Base-by-base conservation (phyloP, 2,329 filamentous ascomycete genomes). In the Chaetomiaceae sp. region DNA sequence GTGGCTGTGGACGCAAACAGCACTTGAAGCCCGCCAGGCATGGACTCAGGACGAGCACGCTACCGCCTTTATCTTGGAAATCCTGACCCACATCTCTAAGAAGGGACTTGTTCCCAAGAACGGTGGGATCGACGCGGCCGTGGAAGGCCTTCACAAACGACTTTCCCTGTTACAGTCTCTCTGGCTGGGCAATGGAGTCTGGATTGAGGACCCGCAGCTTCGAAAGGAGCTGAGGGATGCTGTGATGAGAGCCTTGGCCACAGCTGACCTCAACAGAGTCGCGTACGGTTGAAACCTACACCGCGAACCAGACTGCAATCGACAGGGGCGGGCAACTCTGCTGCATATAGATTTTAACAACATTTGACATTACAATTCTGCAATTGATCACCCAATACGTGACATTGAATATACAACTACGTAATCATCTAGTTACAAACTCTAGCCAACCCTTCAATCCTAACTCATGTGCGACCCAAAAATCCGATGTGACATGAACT, bases 131-230 rank as follows among this genome's bases (percentile, higher is more conserved):
- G 36, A 40, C 10, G 7, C 3, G 10, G 24, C 12, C 2, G 26
- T 49, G 5, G 2, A n/a, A 3, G 26, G 44, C 5, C 22, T 44
- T 8, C 42, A 49, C 15, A 18, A 14, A 9, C 18, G 40, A 19
- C 46, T 52, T 9, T 52, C 46, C 20, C 14, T 47, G 1, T 8
- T 52, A 36, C 46, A 52, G 40, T 47, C 42, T 1, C 8, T 52
- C 15, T 44, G 20, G 33, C 17, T 44, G 6, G 33, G 22, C 6
- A 41, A 46, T 19, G 39, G 37, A 10, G 33, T 26, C 3, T 49
- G 47, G 46, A 15, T 49, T 6, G 36, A 32, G 22, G 32, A 47
- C 24, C 1, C 1, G 7, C 6, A 1, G 14, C n/a, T 36, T 8
- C 4, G 42, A 11, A 11, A 1, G 2, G 20, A 42, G 29, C 19